Evolutionary conservation across 202 grass and related monocot species (phyloP).

Genomic region (Miscanthus sacchariflorus): DNA sequence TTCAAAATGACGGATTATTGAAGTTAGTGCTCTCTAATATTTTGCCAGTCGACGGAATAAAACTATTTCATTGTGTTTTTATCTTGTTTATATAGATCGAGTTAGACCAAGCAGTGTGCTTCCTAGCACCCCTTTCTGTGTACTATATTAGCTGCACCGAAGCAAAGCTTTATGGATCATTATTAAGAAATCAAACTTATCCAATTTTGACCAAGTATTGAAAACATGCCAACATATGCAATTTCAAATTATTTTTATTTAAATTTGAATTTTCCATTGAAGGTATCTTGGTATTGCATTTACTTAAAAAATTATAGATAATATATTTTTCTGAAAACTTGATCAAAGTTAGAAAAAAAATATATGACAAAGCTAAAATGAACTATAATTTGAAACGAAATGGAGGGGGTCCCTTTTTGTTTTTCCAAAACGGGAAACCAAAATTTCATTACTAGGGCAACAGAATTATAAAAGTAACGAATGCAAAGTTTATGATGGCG

Average conservation of each 20-base stretch:
- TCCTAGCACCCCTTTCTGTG: background rate
- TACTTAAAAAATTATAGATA: too few relatives aligned
- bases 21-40: background rate
- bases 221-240: background rate
- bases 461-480: too few relatives aligned
- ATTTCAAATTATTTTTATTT: background rate
- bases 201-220: background rate
- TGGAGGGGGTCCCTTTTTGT: too few relatives aligned
- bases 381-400: too few relatives aligned
- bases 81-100: background rate
- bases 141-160: background rate
- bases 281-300: too few relatives aligned
- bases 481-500: too few relatives aligned
- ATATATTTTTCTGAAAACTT: too few relatives aligned
- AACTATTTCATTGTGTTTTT: background rate
- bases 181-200: background rate
- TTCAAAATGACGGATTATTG: background rate
- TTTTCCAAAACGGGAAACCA: too few relatives aligned
- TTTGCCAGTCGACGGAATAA: background rate
- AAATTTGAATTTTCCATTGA: background rate
- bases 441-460: too few relatives aligned
- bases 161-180: background rate
- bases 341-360: too few relatives aligned
- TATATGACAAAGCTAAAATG: too few relatives aligned
- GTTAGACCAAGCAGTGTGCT: background rate